Evolutionary conservation across 2,329 filamentous ascomycete species (phyloP).

Genomic region (Colletotrichum magnum): DNA sequence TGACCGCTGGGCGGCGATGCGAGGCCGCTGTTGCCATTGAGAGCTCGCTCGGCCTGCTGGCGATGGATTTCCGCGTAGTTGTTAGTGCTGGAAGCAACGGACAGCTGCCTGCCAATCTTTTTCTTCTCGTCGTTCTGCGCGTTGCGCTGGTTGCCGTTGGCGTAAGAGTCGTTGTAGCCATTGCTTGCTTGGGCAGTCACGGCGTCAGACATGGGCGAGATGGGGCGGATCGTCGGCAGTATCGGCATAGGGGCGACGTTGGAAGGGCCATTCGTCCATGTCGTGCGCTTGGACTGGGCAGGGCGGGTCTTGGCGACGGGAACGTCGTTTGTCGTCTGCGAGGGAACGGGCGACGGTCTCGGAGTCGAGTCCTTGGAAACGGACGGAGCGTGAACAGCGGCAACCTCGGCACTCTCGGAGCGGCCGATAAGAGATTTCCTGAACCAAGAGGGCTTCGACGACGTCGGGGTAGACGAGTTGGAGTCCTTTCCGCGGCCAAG

Average conservation of each 20-base stretch:
- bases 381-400: slow-evolving; percentile 61
- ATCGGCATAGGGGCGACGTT: slow-evolving; percentile 95
- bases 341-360: slow-evolving; percentile 61
- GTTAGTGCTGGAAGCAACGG: slow-evolving; percentile 91
- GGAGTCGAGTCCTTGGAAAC: slow-evolving; percentile 64
- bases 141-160: slow-evolving; percentile 54
- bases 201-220: slow-evolving; percentile 95
- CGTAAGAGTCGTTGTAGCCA: slow-evolving; percentile 59
- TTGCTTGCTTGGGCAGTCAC: slow-evolving; percentile 90
- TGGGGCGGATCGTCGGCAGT: slow-evolving; percentile 91
- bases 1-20: slow-evolving; percentile 83
- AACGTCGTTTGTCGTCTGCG: slow-evolving; percentile 57
- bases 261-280: slow-evolving; percentile 88
- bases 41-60: slow-evolving; percentile 89
- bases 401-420: slow-evolving; percentile 77
- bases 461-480: slow-evolving; percentile 68
- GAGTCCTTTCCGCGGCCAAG: slow-evolving; percentile 78
- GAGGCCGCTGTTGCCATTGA: slow-evolving; percentile 85
- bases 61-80: slow-evolving; percentile 92
- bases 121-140: slow-evolving; percentile 72
- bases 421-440: slow-evolving; percentile 92
- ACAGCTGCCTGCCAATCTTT: slow-evolving; percentile 96
- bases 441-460: slow-evolving; percentile 96
- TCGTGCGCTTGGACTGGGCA: slow-evolving; percentile 83
- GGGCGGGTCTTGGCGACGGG: slow-evolving; percentile 62